Conservation (phyloP, 805 yeast genomes). For the Starmerella roubikii region DNA sequence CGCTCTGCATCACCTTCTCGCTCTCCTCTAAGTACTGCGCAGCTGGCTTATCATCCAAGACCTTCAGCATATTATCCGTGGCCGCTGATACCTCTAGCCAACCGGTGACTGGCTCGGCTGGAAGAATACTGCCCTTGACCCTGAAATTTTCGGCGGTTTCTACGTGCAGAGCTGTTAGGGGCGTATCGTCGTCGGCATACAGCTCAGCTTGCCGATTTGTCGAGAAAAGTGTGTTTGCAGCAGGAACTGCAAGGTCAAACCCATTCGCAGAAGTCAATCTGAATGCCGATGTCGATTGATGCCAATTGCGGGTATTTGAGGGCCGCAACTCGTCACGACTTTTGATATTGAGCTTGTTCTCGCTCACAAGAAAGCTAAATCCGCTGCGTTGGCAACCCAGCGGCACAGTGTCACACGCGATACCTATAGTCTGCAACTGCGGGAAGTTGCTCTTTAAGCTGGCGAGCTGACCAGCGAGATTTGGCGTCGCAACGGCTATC, state of each 20-base stretch:
- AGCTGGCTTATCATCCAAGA: slow-evolving; percentile 43
- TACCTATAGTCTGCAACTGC: slow-evolving; percentile 20
- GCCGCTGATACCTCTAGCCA: slow-evolving; percentile 34
- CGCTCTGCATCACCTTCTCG: slow-evolving; percentile 12
- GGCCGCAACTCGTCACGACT: slow-evolving; percentile 13
- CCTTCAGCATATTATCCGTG: slow-evolving; percentile 46
- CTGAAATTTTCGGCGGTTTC: slow-evolving; percentile 8
- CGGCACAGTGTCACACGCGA: slow-evolving; percentile 25
- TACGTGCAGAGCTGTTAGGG: slow-evolving; percentile 16
- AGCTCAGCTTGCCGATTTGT: slow-evolving; percentile 20
- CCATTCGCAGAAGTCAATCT: slow-evolving; percentile 11
- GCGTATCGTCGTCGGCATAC: slow-evolving; percentile 5
- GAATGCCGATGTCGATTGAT: slow-evolving; percentile 12
- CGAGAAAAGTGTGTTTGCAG: slow-evolving; percentile 26
- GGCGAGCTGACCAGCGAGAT: slow-evolving; percentile 23
- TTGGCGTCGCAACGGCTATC: slow-evolving; percentile 26
- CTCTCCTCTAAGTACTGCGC: slow-evolving; percentile 37
- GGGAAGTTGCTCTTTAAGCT: slow-evolving; percentile 14
- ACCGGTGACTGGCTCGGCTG: slow-evolving; percentile 14
- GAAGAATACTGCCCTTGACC: slow-evolving; percentile 8
- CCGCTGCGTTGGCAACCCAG: slow-evolving; percentile 25
- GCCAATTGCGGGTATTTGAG: slow-evolving; percentile 11
- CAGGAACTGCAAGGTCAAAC: slow-evolving; percentile 20
- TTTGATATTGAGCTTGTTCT: slow-evolving; percentile 12
- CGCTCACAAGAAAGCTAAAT: slow-evolving; percentile 19